These are phyloP conservation scores for Mytilinidion resinicola DNA, from an alignment of 495 filamentous ascomycete genomes.

Conservation along the genomic window DNA sequence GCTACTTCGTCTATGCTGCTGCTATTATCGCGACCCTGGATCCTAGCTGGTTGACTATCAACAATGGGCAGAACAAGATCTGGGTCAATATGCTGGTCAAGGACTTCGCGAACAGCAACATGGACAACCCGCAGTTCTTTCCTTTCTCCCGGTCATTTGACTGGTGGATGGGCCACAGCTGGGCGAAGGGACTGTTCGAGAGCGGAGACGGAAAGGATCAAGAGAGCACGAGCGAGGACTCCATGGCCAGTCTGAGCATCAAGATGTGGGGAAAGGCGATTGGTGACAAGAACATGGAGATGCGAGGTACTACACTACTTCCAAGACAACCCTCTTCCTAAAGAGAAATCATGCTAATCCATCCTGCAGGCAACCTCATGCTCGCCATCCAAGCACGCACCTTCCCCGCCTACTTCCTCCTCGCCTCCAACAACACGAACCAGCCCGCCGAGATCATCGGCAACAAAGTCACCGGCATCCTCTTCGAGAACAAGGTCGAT, in stretches of 20 bases:
- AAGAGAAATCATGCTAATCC: background rate
- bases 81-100: conserved; percentile 63
- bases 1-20: conserved; percentile 85
- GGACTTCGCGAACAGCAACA: conserved; percentile 61
- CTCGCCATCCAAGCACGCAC: conserved; percentile 7
- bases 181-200: conserved; percentile 88
- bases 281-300: conserved; percentile 73
- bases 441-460: conserved; percentile 69
- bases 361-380: background rate
- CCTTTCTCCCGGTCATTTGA: conserved; percentile 72
- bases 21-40: conserved; percentile 78
- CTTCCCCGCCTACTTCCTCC: conserved; percentile 61
- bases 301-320: conserved; percentile 38
- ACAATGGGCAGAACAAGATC: conserved; percentile 52
- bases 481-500: conserved; percentile 96
- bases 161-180: conserved; percentile 88
- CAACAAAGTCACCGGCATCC: conserved; percentile 84
- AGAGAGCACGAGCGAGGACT: conserved; percentile 85
- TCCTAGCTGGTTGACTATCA: conserved; percentile 55
- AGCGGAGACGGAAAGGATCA: conserved; percentile 83
- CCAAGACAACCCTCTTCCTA: background rate
- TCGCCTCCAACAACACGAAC: conserved; percentile 60
- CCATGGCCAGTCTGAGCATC: conserved; percentile 70
- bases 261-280: conserved; percentile 87
- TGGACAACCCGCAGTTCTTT: conserved; percentile 57